Evolutionary conservation across 345 rosid species (phyloP), one percentile per base, ranked within the genome.

Genomic region (Gossypium thurberi): DNA sequence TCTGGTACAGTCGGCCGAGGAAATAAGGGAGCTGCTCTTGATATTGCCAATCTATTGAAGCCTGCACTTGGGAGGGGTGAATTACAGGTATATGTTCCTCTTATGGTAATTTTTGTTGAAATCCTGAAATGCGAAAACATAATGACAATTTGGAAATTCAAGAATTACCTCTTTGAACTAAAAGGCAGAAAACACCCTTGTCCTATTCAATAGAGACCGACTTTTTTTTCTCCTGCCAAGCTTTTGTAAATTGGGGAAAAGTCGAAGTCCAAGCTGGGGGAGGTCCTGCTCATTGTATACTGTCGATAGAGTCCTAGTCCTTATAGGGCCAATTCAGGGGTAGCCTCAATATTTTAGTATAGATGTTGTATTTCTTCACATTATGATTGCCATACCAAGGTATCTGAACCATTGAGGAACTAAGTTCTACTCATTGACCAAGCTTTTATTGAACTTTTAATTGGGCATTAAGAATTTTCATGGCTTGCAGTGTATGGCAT

Each of bases 41-140:
- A 92, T 85, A 86, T 95, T 84, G 92, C 97, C 48, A 95, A 95
- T 83, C 84, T 95, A 65, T 83, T 95, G 84, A 95, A 95, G 80
- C 99, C 99, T 65, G 50, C 96, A 59, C 98, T 95, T 73, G 97
- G 98, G 65, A 89, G 99, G 81, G 96, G 97, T 79, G 87, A 86
- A 84, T 76, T 95, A 76, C 98, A 92, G 98, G 99, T 95, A 75
- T 67, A 5, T 52, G 44, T 76, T 58, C 76, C 68, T 51, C 60
- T 64, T 20, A 28, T 69, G 47, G 48, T 56, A 23, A 50, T 82
- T 46, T 75, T 28, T 48, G n/a, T 48, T 28, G 15, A 56, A 21
- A 66, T 55, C 17, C 48, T 63, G 25, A 59, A 68, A 50, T 66
- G 20, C 23, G 69, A 58, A 51, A 50, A 42, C 17, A 37, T 33